Conservation (phyloP, 192 early-diverging fungal species). For the Coemansia sp. region DNA sequence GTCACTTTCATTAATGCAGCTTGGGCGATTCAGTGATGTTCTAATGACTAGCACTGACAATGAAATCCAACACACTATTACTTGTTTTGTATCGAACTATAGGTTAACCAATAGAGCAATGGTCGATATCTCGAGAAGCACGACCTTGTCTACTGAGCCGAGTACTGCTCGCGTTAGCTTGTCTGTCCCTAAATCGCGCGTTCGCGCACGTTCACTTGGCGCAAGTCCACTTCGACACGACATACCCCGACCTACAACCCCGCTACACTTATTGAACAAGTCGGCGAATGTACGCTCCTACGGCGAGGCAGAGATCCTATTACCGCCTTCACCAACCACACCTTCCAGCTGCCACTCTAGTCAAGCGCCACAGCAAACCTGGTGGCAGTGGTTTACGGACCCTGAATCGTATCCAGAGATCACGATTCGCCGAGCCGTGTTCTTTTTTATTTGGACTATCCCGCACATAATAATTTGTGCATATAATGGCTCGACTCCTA, state of each 20-base stretch:
- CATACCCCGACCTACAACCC: background rate
- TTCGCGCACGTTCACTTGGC: background rate
- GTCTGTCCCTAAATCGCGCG: background rate
- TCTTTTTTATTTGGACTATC: conserved; percentile 41
- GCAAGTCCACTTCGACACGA: background rate
- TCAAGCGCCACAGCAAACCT: background rate
- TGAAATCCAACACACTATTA: background rate
- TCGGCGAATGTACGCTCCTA: background rate
- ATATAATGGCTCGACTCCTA: conserved; percentile 9
- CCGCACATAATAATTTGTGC: conserved; percentile 37
- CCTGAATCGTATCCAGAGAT: conserved; percentile 40
- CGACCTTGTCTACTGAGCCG: background rate
- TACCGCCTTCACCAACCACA: background rate
- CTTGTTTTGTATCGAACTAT: background rate
- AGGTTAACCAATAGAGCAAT: background rate
- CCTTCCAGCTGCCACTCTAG: background rate
- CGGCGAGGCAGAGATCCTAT: background rate
- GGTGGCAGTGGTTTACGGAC: conserved; percentile 15
- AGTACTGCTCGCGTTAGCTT: background rate
- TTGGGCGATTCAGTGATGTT: background rate
- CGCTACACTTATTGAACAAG: background rate
- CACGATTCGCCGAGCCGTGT: conserved; percentile 28
- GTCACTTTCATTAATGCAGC: background rate
- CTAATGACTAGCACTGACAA: background rate
- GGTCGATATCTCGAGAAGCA: background rate